A percentile compares a stretch with the other conserved stretches of the same genome.
These are phyloP conservation scores for Cutaneotrichosporon sp. DNA, from an alignment of 1,284 basidiomycete species.

Conservation along the genomic window DNA sequence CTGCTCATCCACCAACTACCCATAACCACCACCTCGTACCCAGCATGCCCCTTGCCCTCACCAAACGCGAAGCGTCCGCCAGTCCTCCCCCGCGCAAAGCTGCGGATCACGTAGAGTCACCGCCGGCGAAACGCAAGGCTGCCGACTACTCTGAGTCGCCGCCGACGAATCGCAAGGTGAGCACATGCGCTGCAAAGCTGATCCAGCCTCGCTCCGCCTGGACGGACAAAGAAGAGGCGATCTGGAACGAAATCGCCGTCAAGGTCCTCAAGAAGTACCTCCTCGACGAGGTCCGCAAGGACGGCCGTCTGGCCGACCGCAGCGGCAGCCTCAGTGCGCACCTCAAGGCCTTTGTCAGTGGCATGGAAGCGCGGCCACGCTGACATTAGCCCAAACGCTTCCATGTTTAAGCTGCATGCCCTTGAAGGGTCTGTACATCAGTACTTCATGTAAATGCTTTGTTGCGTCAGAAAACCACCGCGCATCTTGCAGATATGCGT, in stretches of 20 bases:
- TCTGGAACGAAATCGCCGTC: conserved; percentile 20
- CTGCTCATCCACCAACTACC: too few relatives aligned
- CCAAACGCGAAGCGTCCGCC: too few relatives aligned
- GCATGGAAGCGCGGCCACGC: neutral
- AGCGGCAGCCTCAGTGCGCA: conserved; percentile 22
- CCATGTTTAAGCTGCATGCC: neutral
- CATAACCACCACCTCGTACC: too few relatives aligned
- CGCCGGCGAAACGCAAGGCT: neutral
- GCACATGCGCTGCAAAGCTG: neutral
- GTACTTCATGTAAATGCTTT: too few relatives aligned
- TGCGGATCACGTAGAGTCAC: neutral
- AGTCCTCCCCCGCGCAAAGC: neutral
- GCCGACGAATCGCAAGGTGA: neutral
- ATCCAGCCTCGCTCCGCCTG: conserved; percentile 9
- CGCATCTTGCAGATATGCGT: too few relatives aligned
- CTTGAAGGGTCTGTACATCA: neutral
- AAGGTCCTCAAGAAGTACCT: conserved; percentile 10
- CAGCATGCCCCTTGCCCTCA: too few relatives aligned
- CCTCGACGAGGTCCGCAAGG: conserved; percentile 18
- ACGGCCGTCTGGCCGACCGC: conserved; percentile 25
- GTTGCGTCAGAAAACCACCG: too few relatives aligned
- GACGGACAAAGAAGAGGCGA: conserved; percentile 24
- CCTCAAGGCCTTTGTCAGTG: conserved; percentile 27
- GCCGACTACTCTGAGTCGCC: neutral
- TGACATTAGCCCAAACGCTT: conserved; percentile 6